These are phyloP conservation scores for Keithomyces neogunnii DNA, from an alignment of 2,329 filamentous ascomycete genomes.

Conservation along the genomic window DNA sequence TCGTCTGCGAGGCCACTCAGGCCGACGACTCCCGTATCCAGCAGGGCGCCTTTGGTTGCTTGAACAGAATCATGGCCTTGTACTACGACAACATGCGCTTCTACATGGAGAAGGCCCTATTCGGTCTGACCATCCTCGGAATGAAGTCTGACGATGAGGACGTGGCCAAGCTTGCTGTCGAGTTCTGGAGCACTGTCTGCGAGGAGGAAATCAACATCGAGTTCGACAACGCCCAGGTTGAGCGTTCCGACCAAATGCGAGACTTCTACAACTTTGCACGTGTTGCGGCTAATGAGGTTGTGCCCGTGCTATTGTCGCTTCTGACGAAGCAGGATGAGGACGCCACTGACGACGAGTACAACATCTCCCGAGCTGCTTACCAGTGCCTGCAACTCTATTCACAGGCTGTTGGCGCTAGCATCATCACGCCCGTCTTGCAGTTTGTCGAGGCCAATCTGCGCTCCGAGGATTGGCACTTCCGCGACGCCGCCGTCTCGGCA, in stretches of 20 bases:
- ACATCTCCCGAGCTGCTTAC: slow-evolving; percentile 88
- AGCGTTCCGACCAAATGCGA: slow-evolving; percentile 75
- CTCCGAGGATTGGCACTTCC: slow-evolving; percentile 85
- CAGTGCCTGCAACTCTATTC: slow-evolving; percentile 94
- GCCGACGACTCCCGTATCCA: slow-evolving; percentile 85
- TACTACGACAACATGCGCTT: slow-evolving; percentile 99
- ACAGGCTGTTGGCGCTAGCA: slow-evolving; percentile 76
- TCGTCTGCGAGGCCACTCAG: slow-evolving; percentile 97
- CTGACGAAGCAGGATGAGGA: slow-evolving; percentile 98
- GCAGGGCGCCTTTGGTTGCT: slow-evolving; percentile 89
- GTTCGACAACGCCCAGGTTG: slow-evolving; percentile 76
- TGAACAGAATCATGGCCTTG: slow-evolving; percentile 96
- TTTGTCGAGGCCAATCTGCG: slow-evolving; percentile 92
- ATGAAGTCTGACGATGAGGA: slow-evolving; percentile 99
- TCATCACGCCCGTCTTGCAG: slow-evolving; percentile 76
- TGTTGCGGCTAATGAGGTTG: slow-evolving; percentile 86
- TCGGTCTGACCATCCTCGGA: slow-evolving; percentile 91
- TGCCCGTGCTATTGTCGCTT: slow-evolving; percentile 80
- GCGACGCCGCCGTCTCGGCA: slow-evolving; percentile 92
- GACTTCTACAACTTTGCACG: slow-evolving; percentile 94
- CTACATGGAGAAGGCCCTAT: slow-evolving; percentile 99
- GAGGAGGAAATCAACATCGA: slow-evolving; percentile 98
- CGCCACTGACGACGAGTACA: slow-evolving; percentile 94
- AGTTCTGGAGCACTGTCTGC: slow-evolving; percentile 99
- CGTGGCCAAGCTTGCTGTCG: slow-evolving; percentile 93